Percentiles rank a stretch among this genome's conserved stretches.
Evolutionary conservation across 805 yeast species (phyloP).

Genomic region (Barnettozyma siamensis): DNA sequence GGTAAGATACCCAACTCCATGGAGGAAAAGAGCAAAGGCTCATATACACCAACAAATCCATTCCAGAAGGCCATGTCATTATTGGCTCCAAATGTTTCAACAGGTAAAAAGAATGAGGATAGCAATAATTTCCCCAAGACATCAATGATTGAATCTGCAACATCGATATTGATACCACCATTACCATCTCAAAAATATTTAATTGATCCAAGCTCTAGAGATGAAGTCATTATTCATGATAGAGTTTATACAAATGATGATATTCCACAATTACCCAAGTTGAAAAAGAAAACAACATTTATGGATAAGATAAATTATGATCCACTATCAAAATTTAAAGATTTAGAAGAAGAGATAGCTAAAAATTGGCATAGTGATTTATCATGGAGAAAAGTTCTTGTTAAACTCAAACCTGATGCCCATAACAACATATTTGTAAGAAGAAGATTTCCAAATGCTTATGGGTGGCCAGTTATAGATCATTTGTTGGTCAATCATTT

Average conservation of each 20-base stretch:
- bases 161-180: slow-evolving; percentile 63
- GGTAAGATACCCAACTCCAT: slow-evolving; percentile 12
- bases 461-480: slow-evolving; percentile 79
- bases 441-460: slow-evolving; percentile 69
- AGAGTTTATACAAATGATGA: slow-evolving; percentile 49
- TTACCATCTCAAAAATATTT: slow-evolving; percentile 57
- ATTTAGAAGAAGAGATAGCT: slow-evolving; percentile 62
- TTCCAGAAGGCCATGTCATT: slow-evolving; percentile 40
- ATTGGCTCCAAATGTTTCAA: slow-evolving; percentile 32
- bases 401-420: slow-evolving; percentile 65
- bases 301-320: slow-evolving; percentile 21
- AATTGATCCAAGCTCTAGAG: slow-evolving; percentile 56
- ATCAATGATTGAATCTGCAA: slow-evolving; percentile 65
- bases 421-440: slow-evolving; percentile 72
- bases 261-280: slow-evolving; percentile 33
- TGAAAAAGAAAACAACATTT: slow-evolving; percentile 19
- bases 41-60: slow-evolving; percentile 32
- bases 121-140: slow-evolving; percentile 47
- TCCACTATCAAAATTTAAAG: slow-evolving; percentile 37
- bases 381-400: slow-evolving; percentile 68
- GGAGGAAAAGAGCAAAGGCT: slow-evolving; percentile 2
- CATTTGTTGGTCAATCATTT: slow-evolving; percentile 65
- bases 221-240: slow-evolving; percentile 61
- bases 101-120: slow-evolving; percentile 10
- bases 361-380: slow-evolving; percentile 62